phyloP scores from a whole-genome alignment of 2,329 filamentous ascomycete species.

The Clonostachys chloroleuca region DNA sequence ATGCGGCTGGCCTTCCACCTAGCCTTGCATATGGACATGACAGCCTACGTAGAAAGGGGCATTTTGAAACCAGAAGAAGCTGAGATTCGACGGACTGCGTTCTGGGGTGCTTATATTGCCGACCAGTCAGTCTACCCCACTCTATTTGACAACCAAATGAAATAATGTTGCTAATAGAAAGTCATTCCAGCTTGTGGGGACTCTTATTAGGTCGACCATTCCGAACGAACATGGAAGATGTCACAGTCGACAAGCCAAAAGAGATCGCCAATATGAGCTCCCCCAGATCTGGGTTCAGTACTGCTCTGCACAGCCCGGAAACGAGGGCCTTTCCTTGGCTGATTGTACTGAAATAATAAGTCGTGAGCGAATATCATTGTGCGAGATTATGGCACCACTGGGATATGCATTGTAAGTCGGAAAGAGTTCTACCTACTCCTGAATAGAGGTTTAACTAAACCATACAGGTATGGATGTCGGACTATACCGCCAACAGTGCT shows the following conservation, averaged over 20 bases:
- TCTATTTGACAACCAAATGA: no score
- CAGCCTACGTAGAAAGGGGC: conserved; percentile 12
- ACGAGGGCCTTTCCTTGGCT: neutral
- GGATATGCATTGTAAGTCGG: neutral
- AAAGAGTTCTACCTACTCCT: neutral
- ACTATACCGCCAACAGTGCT: neutral
- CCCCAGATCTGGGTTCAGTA: conserved; percentile 1
- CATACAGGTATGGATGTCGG: neutral
- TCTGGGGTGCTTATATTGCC: conserved; percentile 20
- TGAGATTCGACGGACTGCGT: conserved; percentile 14
- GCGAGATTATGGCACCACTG: neutral
- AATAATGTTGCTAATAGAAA: no score
- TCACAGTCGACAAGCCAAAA: conserved; percentile 13
- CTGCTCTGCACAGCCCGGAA: neutral
- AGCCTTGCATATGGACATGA: conserved; percentile 16
- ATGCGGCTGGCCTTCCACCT: conserved; percentile 16
- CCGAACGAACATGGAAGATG: conserved; percentile 15
- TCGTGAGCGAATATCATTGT: neutral
- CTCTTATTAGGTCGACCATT: conserved; percentile 16
- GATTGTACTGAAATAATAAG: neutral
- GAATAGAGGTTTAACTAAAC: no score
- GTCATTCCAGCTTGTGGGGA: conserved; percentile 11
- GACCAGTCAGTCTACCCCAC: conserved; percentile 13
- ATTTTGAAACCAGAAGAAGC: conserved; percentile 15
- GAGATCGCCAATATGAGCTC: conserved; percentile 5